Base-by-base conservation (phyloP, 2,329 filamentous ascomycete species). In the Cadophora sp. region DNA sequence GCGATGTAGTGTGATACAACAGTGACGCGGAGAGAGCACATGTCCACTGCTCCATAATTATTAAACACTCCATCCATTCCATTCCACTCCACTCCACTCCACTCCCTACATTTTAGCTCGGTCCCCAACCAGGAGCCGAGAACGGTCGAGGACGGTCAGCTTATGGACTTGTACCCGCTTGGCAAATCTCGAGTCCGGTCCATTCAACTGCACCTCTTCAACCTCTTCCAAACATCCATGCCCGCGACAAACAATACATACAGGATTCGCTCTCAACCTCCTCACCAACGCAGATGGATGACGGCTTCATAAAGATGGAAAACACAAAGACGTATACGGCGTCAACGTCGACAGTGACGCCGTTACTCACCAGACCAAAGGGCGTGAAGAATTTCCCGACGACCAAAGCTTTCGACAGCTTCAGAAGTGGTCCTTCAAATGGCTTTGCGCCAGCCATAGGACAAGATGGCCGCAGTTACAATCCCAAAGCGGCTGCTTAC, bases 401-500 rank as follows among this genome's bases (percentile, higher is more conserved):
- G 16, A 68, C 70, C 3, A 75, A 71, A 58, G 71, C 70, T 1
- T 74, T 77, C 31, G 73, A 76, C 31, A 74, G 69, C 62, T 77
- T 77, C 69, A 69, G 73, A 48, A 67, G 65, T 37, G 72, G 72
- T 6, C 70, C 72, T 5, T 60, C 63, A n/a, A 66, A 67, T 40
- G 53, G 68, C 46, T 66, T 69, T 50, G 71, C 68, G n/a, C 62
- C 69, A 22, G 64, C 74, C 1, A 46, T 73, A 4, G 73, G 72
- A n/a, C 67, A 71, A 22, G 59, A 75, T 72, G 76, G 76, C 9
- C 68, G 73, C n/a, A 80, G 81, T n/a, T 89, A 86, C 77, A 85
- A 93, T 76, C 81, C 92, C 72, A 90, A 94, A 78, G 80, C 79
- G 56, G 88, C 87, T 0, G 85, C 85, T 0, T 81, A 82, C 27